Evolutionary conservation across 2,329 filamentous ascomycete genomes (phyloP), one percentile per base, ranked within the genome.

Genomic region (Fonsecaea erecta): DNA sequence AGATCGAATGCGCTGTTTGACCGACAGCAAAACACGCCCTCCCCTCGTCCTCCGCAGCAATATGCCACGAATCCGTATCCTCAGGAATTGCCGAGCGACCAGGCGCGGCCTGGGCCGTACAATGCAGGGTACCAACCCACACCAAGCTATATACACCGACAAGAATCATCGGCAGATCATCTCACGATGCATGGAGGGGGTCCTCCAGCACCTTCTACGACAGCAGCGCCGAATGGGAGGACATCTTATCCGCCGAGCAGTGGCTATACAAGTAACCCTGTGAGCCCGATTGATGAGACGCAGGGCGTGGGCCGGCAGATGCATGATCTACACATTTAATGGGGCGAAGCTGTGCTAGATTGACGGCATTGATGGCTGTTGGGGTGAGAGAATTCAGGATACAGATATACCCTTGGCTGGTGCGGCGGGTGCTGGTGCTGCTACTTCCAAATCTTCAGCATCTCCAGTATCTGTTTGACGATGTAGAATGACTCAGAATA

Each of bases 121-220:
- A 63, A 63, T 51, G 37, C 68, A 35, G 64, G 60, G 2, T 70
- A 69, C 52, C 68, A 69, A 58, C 53, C 62, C 35, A 69, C 68
- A 6, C 65, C 67, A 26, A 72, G 65, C 30, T 71, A 68, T 54
- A 62, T 68, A 16, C 62, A 69, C 32, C 21, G 60, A 52, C 71
- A 70, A 53, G 71, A 68, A n/a, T 65, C 64, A 16, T 60, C 64
- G n/a, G 54, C 60, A n/a, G 65, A 69, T 26, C 60, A 68, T 66
- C 34, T 52, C 9, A 68, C 67, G 6, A 70, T 69, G 66, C 66
- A 69, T 60, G 67, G 66, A 18, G 68, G 53, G 14, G 48, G 54
- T 54, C 62, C 64, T n/a, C n/a, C n/a, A n/a, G n/a, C n/a, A 11
- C 46, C 63, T 32, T 21, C 53, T 37, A 24, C 30, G 46, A 32